Conservation (phyloP, 2,329 filamentous ascomycete genomes). For the Fusarium stilboides region DNA sequence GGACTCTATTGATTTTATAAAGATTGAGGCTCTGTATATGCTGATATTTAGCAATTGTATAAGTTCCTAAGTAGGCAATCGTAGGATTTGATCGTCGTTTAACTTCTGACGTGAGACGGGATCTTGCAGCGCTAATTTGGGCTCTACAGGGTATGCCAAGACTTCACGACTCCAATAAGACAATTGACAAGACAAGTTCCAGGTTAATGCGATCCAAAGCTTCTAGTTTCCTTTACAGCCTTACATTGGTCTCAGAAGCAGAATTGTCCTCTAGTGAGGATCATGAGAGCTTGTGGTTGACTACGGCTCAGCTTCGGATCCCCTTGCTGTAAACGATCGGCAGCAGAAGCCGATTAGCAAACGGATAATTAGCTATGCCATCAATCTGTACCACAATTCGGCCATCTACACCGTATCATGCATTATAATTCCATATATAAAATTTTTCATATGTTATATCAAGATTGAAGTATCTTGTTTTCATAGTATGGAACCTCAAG, state of each 20-base stretch:
- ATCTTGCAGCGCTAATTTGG: constrained; percentile 10
- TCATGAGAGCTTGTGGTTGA: neutral
- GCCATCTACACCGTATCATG: too few species aligned
- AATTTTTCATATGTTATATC: too few species aligned
- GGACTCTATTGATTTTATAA: too few species aligned
- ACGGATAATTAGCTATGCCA: too few species aligned
- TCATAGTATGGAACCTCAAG: too few species aligned
- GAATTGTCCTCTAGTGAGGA: too few species aligned
- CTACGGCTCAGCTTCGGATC: neutral
- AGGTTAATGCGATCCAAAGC: accelerated
- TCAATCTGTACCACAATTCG: too few species aligned
- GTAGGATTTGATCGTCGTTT: constrained; percentile 1
- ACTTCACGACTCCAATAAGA: neutral
- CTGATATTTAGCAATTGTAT: neutral
- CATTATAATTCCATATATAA: too few species aligned
- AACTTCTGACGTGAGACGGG: constrained; percentile 33
- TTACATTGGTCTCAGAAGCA: neutral
- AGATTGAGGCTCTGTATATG: constrained; percentile 10
- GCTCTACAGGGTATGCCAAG: constrained; percentile 6
- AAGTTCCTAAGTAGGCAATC: constrained; percentile 16
- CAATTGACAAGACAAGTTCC: neutral
- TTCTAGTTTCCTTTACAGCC: neutral
- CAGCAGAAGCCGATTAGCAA: too few species aligned
- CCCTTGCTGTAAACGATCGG: too few species aligned
- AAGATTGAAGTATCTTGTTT: too few species aligned